Evolutionary conservation across 805 yeast species (phyloP).

Genomic region (Candida endomychidarum): DNA sequence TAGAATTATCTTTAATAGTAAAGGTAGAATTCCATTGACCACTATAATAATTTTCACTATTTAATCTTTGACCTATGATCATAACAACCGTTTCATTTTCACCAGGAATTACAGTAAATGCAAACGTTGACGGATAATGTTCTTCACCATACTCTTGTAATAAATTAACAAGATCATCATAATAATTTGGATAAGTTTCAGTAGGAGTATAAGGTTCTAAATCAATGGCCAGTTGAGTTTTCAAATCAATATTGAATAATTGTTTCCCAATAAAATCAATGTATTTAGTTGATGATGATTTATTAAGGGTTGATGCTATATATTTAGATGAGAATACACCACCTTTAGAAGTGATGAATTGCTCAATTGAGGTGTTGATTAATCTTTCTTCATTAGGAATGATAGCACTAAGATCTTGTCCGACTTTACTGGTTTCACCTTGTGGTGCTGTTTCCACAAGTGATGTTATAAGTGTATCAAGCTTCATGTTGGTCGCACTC

Average conservation of each 20-base stretch:
- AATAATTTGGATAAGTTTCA: slow-evolving; percentile 27
- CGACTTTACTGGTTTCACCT: slow-evolving; percentile 35
- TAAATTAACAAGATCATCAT: slow-evolving; percentile 25
- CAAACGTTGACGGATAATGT: slow-evolving; percentile 62
- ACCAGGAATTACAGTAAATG: slow-evolving; percentile 43
- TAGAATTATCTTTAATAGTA: slow-evolving; percentile 34
- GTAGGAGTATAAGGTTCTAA: slow-evolving; percentile 29
- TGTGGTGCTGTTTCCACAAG: slow-evolving; percentile 39
- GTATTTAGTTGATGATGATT: slow-evolving; percentile 40
- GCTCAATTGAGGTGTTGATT: slow-evolving; percentile 29
- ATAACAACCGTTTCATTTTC: slow-evolving; percentile 44
- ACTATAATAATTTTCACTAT: slow-evolving; percentile 78
- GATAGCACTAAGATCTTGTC: slow-evolving; percentile 25
- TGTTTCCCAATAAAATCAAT: slow-evolving; percentile 50
- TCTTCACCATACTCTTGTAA: slow-evolving; percentile 55
- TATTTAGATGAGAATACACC: slow-evolving; percentile 28
- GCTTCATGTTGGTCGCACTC: too few relatives aligned
- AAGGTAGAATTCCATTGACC: slow-evolving; percentile 85
- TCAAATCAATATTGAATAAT: slow-evolving; percentile 60
- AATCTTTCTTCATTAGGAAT: slow-evolving; percentile 18
- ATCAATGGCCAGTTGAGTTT: slow-evolving; percentile 49
- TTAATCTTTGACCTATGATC: slow-evolving; percentile 69
- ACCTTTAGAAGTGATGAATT: slow-evolving; percentile 28
- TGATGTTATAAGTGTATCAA: slow-evolving; percentile 29
- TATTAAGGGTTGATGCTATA: slow-evolving; percentile 35